Evolutionary conservation across 768 basidiomycete genomes (phyloP).

Genomic region (Leccinum subgranulosum): DNA sequence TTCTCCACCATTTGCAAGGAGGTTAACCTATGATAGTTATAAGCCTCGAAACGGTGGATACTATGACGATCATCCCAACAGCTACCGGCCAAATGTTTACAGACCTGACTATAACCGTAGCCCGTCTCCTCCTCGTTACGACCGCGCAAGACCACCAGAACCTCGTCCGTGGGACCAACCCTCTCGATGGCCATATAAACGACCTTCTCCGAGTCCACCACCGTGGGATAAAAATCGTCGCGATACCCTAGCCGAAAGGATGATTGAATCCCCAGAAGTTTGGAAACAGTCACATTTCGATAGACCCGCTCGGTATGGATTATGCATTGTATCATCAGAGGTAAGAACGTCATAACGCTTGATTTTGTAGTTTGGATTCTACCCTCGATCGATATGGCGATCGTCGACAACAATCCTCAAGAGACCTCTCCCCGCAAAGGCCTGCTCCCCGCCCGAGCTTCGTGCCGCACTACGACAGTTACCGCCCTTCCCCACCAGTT

Average conservation of each 20-base stretch:
- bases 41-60: slow-evolving; percentile 37
- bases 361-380: slow-evolving; percentile 24
- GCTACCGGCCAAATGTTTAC: slow-evolving; percentile 42
- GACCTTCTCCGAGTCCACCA: slow-evolving; percentile 36
- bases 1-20: slow-evolving; percentile 47
- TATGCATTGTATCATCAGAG: slow-evolving; percentile 33
- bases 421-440: slow-evolving; percentile 38
- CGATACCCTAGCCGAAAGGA: slow-evolving; percentile 45
- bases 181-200: slow-evolving; percentile 44
- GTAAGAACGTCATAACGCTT: slow-evolving; percentile 20
- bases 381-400: slow-evolving; percentile 36
- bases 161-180: slow-evolving; percentile 46
- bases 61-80: slow-evolving; percentile 41
- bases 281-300: slow-evolving; percentile 64
- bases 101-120: slow-evolving; percentile 41
- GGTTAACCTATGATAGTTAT: slow-evolving; percentile 51
- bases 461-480: slow-evolving; percentile 42
- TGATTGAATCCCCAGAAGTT: slow-evolving; percentile 70
- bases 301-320: slow-evolving; percentile 38
- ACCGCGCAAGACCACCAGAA: slow-evolving; percentile 38
- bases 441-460: slow-evolving; percentile 33
- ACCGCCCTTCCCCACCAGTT: slow-evolving; percentile 40
- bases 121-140: slow-evolving; percentile 53
- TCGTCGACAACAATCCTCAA: slow-evolving; percentile 31
- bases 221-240: slow-evolving; percentile 33